Evolutionary conservation across 164 flowering plant genomes (phyloP).

Genomic region (Echeveria elegans): DNA sequence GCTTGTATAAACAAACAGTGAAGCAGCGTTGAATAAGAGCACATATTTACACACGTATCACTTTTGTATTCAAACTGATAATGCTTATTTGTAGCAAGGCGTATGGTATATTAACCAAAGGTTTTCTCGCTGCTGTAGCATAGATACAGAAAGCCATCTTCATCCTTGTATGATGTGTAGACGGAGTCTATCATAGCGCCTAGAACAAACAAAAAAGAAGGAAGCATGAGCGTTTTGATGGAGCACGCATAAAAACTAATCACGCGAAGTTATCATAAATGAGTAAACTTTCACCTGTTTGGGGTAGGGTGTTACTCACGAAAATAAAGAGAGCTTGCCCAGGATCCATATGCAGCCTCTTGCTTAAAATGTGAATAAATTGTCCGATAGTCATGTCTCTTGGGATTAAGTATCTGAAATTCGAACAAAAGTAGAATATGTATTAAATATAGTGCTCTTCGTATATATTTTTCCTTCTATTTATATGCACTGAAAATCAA

Average conservation of each 20-base stretch:
- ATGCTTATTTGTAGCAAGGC: too few species aligned
- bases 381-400: conserved; percentile 94
- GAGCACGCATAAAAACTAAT: not conserved
- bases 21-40: not conserved
- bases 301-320: conserved; percentile 83
- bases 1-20: too few species aligned
- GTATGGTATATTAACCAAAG: conserved; percentile 14
- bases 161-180: conserved; percentile 19
- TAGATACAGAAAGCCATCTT: conserved; percentile 25
- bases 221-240: not conserved
- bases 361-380: conserved; percentile 75
- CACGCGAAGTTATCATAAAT: not conserved
- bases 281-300: conserved; percentile 48
- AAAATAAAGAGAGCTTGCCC: conserved; percentile 95
- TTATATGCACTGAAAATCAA: too few species aligned
- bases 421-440: not conserved
- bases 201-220: conserved; percentile 2
- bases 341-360: conserved; percentile 64
- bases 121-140: conserved; percentile 29
- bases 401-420: conserved; percentile 74
- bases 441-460: not conserved
- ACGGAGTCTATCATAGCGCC: conserved; percentile 16
- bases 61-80: not conserved
- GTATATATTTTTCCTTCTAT: too few species aligned
- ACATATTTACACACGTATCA: not conserved